These are phyloP conservation scores for Gossypium lobatum DNA, from an alignment of 441 rosid genomes.

Conservation along the genomic window DNA sequence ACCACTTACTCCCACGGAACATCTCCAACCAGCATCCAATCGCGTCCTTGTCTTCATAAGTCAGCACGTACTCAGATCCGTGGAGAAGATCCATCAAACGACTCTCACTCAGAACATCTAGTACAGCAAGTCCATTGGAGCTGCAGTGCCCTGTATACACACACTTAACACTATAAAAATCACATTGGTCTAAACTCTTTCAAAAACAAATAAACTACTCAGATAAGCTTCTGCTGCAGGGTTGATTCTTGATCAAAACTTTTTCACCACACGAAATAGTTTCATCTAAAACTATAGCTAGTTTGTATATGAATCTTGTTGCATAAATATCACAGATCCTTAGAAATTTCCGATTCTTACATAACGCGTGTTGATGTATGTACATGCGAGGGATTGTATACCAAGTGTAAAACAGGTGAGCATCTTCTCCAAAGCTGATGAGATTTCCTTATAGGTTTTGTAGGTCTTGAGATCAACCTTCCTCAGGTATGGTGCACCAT, in stretches of 20 bases:
- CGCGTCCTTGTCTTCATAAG: conserved; percentile 86
- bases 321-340: neutral
- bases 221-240: neutral
- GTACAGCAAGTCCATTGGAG: conserved; percentile 39
- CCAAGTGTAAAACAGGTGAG: conserved; percentile 64
- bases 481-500: conserved; percentile 75
- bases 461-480: conserved; percentile 65
- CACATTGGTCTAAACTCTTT: neutral
- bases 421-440: conserved; percentile 68
- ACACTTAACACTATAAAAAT: neutral
- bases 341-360: neutral
- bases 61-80: conserved; percentile 62
- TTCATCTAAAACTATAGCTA: neutral
- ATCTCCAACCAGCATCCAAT: conserved; percentile 93
- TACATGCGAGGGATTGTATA: conserved; percentile 12
- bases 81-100: conserved; percentile 50
- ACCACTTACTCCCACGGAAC: conserved; percentile 78
- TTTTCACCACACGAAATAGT: neutral
- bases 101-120: conserved; percentile 54
- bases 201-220: neutral
- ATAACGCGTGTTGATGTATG: neutral
- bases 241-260: neutral
- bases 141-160: conserved; percentile 44
- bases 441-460: conserved; percentile 53
- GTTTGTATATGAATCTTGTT: neutral